Conservation (phyloP, 768 basidiomycete genomes). For the Naematelia encephala region DNA sequence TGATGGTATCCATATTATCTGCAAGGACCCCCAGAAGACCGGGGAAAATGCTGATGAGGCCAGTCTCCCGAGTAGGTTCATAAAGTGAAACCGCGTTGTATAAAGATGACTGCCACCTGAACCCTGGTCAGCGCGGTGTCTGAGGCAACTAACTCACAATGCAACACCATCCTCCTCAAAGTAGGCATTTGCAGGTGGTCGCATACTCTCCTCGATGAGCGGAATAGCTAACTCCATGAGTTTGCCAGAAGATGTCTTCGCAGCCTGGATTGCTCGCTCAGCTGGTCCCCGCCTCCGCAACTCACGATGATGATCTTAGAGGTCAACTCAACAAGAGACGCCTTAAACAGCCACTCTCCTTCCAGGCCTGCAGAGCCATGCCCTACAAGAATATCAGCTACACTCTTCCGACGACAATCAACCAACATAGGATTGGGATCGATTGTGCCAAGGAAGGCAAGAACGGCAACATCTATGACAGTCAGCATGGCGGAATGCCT, state of each 20-base stretch:
- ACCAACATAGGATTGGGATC: conserved; percentile 45
- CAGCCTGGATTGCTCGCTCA: conserved; percentile 24
- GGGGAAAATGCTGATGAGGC: conserved; percentile 41
- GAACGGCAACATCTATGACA: conserved; percentile 37
- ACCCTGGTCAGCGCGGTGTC: background rate
- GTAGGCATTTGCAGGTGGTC: conserved; percentile 46
- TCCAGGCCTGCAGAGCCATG: conserved; percentile 41
- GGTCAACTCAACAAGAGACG: conserved; percentile 45
- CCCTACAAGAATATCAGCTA: conserved; percentile 22
- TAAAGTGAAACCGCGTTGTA: conserved; percentile 41
- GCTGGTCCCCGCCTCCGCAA: background rate
- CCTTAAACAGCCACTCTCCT: conserved; percentile 51
- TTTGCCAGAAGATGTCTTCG: conserved; percentile 36
- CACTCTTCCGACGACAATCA: background rate
- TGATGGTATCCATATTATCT: conserved; percentile 42
- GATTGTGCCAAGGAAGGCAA: conserved; percentile 38
- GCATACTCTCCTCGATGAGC: conserved; percentile 47
- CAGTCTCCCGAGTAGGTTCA: conserved; percentile 30
- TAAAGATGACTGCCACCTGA: conserved; percentile 46
- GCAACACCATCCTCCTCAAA: conserved; percentile 49
- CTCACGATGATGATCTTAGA: conserved; percentile 42
- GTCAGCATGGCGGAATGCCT: background rate
- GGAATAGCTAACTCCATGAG: conserved; percentile 49
- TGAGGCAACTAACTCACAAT: conserved; percentile 24
- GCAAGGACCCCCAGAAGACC: conserved; percentile 37